Conservation (phyloP, 768 basidiomycete species). For the Neoboletus brunneissimus region DNA sequence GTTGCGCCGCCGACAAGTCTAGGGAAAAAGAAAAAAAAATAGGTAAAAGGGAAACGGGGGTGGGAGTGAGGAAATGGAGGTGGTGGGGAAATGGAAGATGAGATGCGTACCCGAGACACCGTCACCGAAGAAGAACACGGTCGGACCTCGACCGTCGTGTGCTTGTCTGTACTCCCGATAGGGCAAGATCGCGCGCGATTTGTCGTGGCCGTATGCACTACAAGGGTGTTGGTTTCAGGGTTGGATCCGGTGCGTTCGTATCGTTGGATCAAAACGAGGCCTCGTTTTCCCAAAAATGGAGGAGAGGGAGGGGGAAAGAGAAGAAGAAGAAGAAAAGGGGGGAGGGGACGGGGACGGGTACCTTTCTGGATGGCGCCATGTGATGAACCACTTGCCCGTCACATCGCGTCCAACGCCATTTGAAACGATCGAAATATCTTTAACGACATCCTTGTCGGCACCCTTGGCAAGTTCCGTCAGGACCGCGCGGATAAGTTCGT, state of each 20-base stretch:
- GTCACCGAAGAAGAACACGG: constrained; percentile 95
- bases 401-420: constrained; percentile 80
- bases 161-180: constrained; percentile 52
- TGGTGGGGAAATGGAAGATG: not conserved
- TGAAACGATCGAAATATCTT: constrained; percentile 87
- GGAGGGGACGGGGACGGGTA: constrained; percentile 27
- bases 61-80: not conserved
- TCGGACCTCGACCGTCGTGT: constrained; percentile 44
- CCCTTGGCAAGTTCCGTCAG: constrained; percentile 69
- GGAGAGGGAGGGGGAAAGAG: no score
- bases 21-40: not conserved
- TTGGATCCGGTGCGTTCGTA: not conserved
- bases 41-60: not conserved
- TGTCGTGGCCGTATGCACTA: constrained; percentile 90
- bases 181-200: constrained; percentile 90
- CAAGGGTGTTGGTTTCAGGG: not conserved
- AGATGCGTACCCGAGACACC: constrained; percentile 79
- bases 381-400: constrained; percentile 65
- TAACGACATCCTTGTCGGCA: constrained; percentile 52
- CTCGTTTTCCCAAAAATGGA: not conserved
- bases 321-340: not conserved
- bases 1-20: constrained; percentile 91
- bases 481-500: constrained; percentile 87
- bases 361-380: constrained; percentile 88
- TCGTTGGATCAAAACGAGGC: not conserved